A percentile compares a stretch with the other conserved stretches of the same genome.
Conservation (phyloP, 306 rosid species). For the Macrotyloma uniflorum region DNA sequence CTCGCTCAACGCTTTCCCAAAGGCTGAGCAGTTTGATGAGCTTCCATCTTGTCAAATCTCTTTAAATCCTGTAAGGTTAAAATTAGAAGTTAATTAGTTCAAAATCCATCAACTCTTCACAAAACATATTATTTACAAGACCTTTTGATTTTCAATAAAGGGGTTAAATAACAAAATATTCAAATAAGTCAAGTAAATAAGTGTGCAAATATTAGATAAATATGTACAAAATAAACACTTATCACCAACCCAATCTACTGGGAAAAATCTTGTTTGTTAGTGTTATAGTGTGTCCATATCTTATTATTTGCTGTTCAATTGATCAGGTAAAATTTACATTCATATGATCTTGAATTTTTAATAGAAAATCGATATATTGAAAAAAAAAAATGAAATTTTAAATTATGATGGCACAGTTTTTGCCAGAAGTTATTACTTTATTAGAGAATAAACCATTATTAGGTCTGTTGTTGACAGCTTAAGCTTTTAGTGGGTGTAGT, state of each 20-base stretch:
- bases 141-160: no score
- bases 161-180: no score
- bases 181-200: no score
- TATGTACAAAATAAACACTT: no score
- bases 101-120: no score
- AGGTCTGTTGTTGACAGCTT: constrained; percentile 2
- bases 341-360: background rate
- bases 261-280: constrained; percentile 18
- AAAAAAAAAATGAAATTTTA: constrained; percentile 11
- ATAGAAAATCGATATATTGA: constrained; percentile 26
- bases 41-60: no score
- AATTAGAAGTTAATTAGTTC: no score
- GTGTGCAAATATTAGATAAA: no score
- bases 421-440: background rate
- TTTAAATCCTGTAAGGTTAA: no score
- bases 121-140: no score
- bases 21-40: no score
- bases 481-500: background rate
- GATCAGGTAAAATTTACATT: constrained; percentile 25
- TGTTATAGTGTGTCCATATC: constrained; percentile 11
- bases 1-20: no score
- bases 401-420: constrained; percentile 20
- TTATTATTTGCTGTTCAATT: constrained; percentile 9
- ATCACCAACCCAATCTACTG: background rate
- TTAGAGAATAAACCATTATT: constrained; percentile 17